Percentiles rank a stretch among this genome's conserved stretches.
Evolutionary conservation across 2,329 filamentous ascomycete species (phyloP).

Genomic region (Neobulgaria alba): DNA sequence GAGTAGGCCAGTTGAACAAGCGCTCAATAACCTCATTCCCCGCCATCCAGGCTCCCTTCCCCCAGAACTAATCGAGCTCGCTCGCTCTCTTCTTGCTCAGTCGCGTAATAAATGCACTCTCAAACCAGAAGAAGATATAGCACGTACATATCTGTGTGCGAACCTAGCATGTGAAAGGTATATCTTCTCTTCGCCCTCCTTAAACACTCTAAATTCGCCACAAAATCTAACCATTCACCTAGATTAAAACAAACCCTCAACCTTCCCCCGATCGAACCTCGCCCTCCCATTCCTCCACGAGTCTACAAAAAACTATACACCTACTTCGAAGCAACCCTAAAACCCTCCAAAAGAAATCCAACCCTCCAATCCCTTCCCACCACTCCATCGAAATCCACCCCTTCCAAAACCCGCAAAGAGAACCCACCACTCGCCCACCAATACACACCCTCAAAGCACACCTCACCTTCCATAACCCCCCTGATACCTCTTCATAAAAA

Average conservation of each 20-base stretch:
- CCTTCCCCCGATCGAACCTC: conserved; percentile 66
- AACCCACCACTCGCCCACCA: too few species aligned
- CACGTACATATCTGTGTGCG: conserved; percentile 74
- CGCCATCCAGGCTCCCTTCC: conserved; percentile 61
- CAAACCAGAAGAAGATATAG: conserved; percentile 80
- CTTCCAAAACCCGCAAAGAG: conserved; percentile 3
- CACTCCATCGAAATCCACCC: background rate
- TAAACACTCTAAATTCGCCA: background rate
- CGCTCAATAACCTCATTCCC: conserved; percentile 65
- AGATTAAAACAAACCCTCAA: conserved; percentile 70
- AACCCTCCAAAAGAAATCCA: conserved; percentile 30
- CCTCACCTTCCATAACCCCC: too few species aligned
- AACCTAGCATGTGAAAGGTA: conserved; percentile 85
- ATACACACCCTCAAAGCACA: too few species aligned
- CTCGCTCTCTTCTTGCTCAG: conserved; percentile 67
- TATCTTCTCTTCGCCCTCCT: conserved; percentile 4
- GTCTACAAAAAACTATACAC: conserved; percentile 78
- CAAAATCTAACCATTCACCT: background rate
- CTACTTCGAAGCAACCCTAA: conserved; percentile 69
- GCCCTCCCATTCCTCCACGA: conserved; percentile 68
- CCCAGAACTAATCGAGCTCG: conserved; percentile 59
- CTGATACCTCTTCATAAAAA: conserved; percentile 21
- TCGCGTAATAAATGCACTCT: conserved; percentile 71
- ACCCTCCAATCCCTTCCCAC: conserved; percentile 1
- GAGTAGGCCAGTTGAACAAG: conserved; percentile 67